phyloP scores from a whole-genome alignment of 2,329 filamentous ascomycete species.

The Mycosphaerelloides madeirae region DNA sequence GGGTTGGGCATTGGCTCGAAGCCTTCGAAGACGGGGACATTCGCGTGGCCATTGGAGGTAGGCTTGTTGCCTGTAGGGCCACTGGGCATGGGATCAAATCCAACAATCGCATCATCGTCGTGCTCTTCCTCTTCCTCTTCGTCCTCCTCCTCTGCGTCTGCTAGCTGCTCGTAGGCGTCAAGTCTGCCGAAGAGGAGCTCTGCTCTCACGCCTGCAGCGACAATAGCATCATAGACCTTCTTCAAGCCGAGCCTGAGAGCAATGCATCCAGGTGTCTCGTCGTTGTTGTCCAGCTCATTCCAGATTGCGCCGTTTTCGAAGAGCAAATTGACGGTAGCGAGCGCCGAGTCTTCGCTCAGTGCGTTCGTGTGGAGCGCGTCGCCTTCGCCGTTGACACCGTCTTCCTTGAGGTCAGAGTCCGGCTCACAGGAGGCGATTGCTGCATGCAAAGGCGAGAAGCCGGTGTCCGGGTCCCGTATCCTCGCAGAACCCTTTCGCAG shows the following conservation, averaged over 20 bases:
- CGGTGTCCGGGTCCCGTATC: constrained; percentile 77
- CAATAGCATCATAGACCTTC: constrained; percentile 73
- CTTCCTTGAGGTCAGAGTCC: constrained; percentile 34
- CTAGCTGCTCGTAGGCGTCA: constrained; percentile 73
- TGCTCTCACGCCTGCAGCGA: constrained; percentile 84
- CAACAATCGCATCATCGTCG: constrained; percentile 30
- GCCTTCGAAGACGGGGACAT: constrained; percentile 20
- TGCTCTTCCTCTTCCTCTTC: constrained; percentile 39
- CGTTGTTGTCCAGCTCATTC: constrained; percentile 84
- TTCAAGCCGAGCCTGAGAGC: constrained; percentile 64
- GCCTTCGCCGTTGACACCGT: constrained; percentile 28
- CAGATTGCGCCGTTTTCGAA: constrained; percentile 89
- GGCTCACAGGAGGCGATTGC: constrained; percentile 64
- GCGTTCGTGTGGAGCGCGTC: constrained; percentile 32
- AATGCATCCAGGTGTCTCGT: constrained; percentile 88
- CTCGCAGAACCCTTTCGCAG: constrained; percentile 61
- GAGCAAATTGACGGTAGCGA: constrained; percentile 67
- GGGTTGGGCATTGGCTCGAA: constrained; percentile 33
- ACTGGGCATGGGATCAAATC: constrained; percentile 30
- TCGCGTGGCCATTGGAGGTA: constrained; percentile 15
- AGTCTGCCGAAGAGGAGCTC: constrained; percentile 80
- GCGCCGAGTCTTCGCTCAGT: constrained; percentile 54
- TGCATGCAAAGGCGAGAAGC: constrained; percentile 82
- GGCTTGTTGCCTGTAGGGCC: constrained; percentile 11
- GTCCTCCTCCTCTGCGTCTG: constrained; percentile 49